phyloP scores from a whole-genome alignment of 345 rosid species.

The Arabidopsis suecica region DNA sequence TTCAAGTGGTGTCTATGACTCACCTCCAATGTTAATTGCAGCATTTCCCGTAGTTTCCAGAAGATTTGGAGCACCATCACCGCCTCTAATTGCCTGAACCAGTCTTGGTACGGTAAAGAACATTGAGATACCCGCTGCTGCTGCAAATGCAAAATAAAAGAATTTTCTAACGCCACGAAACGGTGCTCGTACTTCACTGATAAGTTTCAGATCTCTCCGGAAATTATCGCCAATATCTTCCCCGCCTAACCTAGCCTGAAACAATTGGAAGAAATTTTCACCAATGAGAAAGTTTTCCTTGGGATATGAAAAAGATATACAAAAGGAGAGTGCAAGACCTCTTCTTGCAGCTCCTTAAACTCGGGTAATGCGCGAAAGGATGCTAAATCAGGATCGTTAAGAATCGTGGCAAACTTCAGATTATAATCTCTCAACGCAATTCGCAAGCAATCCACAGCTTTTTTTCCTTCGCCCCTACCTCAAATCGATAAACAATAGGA shows the following conservation, averaged over 20 bases:
- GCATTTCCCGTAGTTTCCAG: conserved; percentile 79
- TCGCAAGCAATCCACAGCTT: conserved; percentile 82
- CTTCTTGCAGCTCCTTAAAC: conserved; percentile 95
- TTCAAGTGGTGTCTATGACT: conserved; percentile 21
- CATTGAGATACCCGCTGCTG: conserved; percentile 92
- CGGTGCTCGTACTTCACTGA: conserved; percentile 97
- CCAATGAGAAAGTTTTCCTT: conserved; percentile 7
- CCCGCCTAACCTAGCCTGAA: conserved; percentile 93
- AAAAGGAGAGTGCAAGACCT: conserved; percentile 51
- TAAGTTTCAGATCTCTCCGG: conserved; percentile 92
- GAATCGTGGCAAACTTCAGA: conserved; percentile 89
- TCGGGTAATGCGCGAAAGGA: conserved; percentile 92
- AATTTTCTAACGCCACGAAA: conserved; percentile 91
- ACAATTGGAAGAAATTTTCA: neutral
- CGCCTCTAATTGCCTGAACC: conserved; percentile 68
- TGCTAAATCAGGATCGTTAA: conserved; percentile 96
- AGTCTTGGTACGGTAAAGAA: conserved; percentile 87
- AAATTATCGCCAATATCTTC: conserved; percentile 91
- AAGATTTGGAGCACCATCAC: conserved; percentile 84
- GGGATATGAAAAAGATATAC: neutral
- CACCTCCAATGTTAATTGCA: conserved; percentile 91
- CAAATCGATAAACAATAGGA: conserved; percentile 35
- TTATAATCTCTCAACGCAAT: conserved; percentile 82
- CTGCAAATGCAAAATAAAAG: conserved; percentile 75
- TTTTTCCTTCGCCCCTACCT: conserved; percentile 82